Base-by-base conservation (phyloP, 1,139 yeast genomes). In the Geotrichum histeridarum region DNA sequence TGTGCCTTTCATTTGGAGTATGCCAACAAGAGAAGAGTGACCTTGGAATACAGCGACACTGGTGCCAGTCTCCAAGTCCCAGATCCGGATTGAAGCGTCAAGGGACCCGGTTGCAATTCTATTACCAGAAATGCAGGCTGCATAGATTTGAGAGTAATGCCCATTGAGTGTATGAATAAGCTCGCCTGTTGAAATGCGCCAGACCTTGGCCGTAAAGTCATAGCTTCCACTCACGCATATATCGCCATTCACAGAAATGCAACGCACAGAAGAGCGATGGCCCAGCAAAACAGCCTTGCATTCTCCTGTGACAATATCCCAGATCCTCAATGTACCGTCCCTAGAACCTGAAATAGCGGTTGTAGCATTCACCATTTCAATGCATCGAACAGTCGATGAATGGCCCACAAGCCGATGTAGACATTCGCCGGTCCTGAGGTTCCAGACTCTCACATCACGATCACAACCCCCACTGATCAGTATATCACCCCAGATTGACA, bases 351-450 rank as follows among this genome's bases (percentile, higher is more conserved):
- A 84, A 64, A 88, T 83, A 6, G 89, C 84, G 0, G 93, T 84
- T 55, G 80, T 79, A 48, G 89, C 81, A 60, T 79, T 79, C 2
- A 84, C 79, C 64, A 90, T 83, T 71, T 87, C 88, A 37, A 93
- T 93, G 63, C 93, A 84, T 59, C 94, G 88, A n/a, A 93, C 96
- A 79, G 96, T 86, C 59, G 91, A 96, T 1, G 90, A 81, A 67
- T 93, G 99, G 7, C 99, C 99, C 54, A 95, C 75, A 60, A 93
- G 75, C 0, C 89, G 81, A 68, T 86, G 91, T 1, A 89, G 80
- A 66, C 94, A 86, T 60, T 75, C 77, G 1, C 91, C 93, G 6
- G 85, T 80, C 53, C 74, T 73, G 58, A 88, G 79, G 69, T 89
- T 87, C 97, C 97, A 90, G n/a, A 89, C 84, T 54, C 96, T 76